phyloP scores from a whole-genome alignment of 2,329 filamentous ascomycete species.

The Huntiella abstrusa region DNA sequence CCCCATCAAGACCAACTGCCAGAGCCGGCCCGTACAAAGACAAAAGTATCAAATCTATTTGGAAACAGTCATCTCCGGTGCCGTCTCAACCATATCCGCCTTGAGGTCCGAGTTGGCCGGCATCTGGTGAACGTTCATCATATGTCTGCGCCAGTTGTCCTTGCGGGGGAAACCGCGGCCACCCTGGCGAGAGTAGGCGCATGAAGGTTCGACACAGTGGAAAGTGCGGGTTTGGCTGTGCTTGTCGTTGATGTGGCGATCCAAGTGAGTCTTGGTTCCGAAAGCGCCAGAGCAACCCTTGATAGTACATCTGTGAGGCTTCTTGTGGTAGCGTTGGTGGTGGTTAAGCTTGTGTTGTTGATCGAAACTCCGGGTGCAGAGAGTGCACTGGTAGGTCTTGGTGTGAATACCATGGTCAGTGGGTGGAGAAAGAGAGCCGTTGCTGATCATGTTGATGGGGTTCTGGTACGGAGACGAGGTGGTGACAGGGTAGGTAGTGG shows the following conservation, averaged over 20 bases:
- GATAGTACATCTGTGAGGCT: conserved; percentile 38
- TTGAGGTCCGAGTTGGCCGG: conserved; percentile 13
- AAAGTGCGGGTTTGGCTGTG: conserved; percentile 41
- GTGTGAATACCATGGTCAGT: conserved; percentile 19
- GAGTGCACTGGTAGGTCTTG: not conserved
- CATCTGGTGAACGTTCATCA: conserved; percentile 36
- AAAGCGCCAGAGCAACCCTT: conserved; percentile 35
- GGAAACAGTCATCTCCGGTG: conserved; percentile 4
- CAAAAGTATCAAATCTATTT: not conserved
- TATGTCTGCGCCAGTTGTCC: conserved; percentile 44
- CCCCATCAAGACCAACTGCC: too few species aligned
- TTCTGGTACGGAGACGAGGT: conserved; percentile 23
- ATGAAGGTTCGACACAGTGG: conserved; percentile 35
- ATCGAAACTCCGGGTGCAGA: conserved; percentile 25
- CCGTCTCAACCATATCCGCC: conserved; percentile 13
- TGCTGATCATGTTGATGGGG: conserved; percentile 24
- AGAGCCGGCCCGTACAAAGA: not conserved
- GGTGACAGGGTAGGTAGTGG: too few species aligned
- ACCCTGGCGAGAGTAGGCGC: conserved; percentile 35
- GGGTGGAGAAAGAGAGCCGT: conserved; percentile 20
- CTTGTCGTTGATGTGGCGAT: conserved; percentile 43
- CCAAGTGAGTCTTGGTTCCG: conserved; percentile 42
- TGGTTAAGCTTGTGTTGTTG: conserved; percentile 43
- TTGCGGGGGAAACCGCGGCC: conserved; percentile 42
- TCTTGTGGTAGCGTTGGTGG: conserved; percentile 41